A percentile compares a stretch with the other conserved stretches of the same genome.
These are phyloP conservation scores for Fistulinella staudtii DNA, from an alignment of 1,284 basidiomycete species.

Conservation along the genomic window DNA sequence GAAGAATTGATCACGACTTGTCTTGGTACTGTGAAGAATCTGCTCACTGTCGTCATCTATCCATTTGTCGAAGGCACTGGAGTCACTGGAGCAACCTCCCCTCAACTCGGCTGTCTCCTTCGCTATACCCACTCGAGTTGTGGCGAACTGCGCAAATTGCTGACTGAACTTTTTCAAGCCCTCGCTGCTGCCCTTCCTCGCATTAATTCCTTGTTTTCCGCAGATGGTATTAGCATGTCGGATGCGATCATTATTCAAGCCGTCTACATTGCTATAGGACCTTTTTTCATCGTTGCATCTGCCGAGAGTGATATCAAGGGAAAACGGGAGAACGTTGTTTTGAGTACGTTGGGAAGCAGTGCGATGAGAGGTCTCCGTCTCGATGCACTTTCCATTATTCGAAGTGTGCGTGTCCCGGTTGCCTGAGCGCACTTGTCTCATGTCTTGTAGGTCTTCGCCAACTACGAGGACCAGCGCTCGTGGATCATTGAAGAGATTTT, in stretches of 20 bases:
- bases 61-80: conserved; percentile 80
- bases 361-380: conserved; percentile 79
- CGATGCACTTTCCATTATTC: conserved; percentile 78
- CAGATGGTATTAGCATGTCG: conserved; percentile 73
- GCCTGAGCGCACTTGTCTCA: too few relatives aligned
- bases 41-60: conserved; percentile 77
- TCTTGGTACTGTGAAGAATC: conserved; percentile 72
- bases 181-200: conserved; percentile 64
- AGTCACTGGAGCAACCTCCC: conserved; percentile 39
- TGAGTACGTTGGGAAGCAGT: conserved; percentile 63
- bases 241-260: conserved; percentile 86
- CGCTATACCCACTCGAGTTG: conserved; percentile 39
- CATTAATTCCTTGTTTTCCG: conserved; percentile 63
- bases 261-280: conserved; percentile 88
- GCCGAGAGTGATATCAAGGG: conserved; percentile 48
- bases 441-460: conserved; percentile 76
- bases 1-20: conserved; percentile 87
- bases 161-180: conserved; percentile 65
- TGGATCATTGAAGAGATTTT: conserved; percentile 98
- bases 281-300: conserved; percentile 83
- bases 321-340: conserved; percentile 54
- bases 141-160: conserved; percentile 47
- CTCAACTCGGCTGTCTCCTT: conserved; percentile 53
- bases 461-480: conserved; percentile 82
- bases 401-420: conserved; percentile 77